Evolutionary conservation across 108 stramenopile species (phyloP).

Genomic region (Cyclostephanos tholiformis): DNA sequence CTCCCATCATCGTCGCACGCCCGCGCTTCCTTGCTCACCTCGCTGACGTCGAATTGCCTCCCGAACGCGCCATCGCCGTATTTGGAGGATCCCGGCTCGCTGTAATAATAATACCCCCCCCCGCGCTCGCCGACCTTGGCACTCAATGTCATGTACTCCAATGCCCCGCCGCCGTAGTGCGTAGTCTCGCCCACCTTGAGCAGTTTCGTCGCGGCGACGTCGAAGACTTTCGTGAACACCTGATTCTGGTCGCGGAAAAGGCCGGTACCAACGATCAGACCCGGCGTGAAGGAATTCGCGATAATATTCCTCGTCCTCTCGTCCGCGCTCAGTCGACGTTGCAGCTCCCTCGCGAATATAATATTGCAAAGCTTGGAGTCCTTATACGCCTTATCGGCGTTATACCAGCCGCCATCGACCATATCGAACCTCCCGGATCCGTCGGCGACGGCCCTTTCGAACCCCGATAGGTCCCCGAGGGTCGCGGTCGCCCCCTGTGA

Average conservation of each 20-base stretch:
- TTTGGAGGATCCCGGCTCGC: constrained; percentile 75
- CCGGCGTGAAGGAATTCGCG: constrained; percentile 82
- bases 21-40: constrained; percentile 71
- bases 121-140: constrained; percentile 46
- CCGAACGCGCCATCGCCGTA: constrained; percentile 83
- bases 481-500: constrained; percentile 75
- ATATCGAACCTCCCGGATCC: constrained; percentile 68
- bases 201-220: constrained; percentile 69
- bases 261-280: constrained; percentile 79
- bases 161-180: constrained; percentile 76
- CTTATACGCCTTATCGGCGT: constrained; percentile 93
- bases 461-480: constrained; percentile 78
- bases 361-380: constrained; percentile 89
- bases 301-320: constrained; percentile 42
- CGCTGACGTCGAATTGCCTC: constrained; percentile 55
- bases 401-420: constrained; percentile 83
- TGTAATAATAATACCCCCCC: constrained; percentile 58
- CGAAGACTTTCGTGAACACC: constrained; percentile 75
- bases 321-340: constrained; percentile 52
- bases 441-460: constrained; percentile 43
- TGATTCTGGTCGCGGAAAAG: constrained; percentile 91
- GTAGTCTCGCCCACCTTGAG: constrained; percentile 71
- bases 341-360: constrained; percentile 81
- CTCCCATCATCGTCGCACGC: constrained; percentile 57
- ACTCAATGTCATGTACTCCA: constrained; percentile 76